A percentile compares a stretch with the other conserved stretches of the same genome.
Evolutionary conservation across 805 yeast genomes (phyloP).

Genomic region (Candida hungchunana): DNA sequence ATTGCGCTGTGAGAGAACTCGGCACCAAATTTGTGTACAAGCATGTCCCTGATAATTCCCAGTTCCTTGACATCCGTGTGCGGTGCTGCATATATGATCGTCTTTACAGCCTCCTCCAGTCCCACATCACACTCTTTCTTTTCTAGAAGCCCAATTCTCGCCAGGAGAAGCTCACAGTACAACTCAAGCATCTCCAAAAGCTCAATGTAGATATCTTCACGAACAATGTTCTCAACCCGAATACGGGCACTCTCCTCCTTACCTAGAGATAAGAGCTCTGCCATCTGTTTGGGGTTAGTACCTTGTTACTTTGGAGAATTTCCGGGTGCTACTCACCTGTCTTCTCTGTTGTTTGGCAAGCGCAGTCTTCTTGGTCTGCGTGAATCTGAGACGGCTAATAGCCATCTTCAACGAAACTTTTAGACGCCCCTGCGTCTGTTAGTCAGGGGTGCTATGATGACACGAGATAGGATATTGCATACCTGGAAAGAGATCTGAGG

Average conservation of each 20-base stretch:
- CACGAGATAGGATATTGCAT: conserved; percentile 5
- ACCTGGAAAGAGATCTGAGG: conserved; percentile 29
- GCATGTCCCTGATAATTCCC: conserved; percentile 51
- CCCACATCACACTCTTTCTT: conserved; percentile 27
- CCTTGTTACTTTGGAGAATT: too few relatives aligned
- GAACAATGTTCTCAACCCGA: conserved; percentile 76
- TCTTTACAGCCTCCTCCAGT: conserved; percentile 61
- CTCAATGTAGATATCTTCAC: conserved; percentile 79
- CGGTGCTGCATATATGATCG: conserved; percentile 64
- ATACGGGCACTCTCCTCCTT: conserved; percentile 81
- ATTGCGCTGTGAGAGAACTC: conserved; percentile 52
- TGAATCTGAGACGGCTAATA: conserved; percentile 59
- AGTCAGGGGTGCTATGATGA: background rate
- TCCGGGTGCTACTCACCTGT: conserved; percentile 23
- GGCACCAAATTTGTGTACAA: conserved; percentile 59
- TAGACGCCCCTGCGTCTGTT: conserved; percentile 24
- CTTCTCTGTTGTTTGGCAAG: conserved; percentile 72
- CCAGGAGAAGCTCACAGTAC: conserved; percentile 75
- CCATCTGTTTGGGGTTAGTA: conserved; percentile 34
- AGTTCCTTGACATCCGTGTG: conserved; percentile 77
- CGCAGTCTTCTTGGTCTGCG: conserved; percentile 68
- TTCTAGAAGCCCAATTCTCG: conserved; percentile 62
- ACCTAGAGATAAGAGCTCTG: conserved; percentile 63
- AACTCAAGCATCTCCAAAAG: conserved; percentile 74
- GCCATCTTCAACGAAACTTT: conserved; percentile 52